phyloP scores from a whole-genome alignment of 331 rosid genomes.

The Acacia pycnantha region DNA sequence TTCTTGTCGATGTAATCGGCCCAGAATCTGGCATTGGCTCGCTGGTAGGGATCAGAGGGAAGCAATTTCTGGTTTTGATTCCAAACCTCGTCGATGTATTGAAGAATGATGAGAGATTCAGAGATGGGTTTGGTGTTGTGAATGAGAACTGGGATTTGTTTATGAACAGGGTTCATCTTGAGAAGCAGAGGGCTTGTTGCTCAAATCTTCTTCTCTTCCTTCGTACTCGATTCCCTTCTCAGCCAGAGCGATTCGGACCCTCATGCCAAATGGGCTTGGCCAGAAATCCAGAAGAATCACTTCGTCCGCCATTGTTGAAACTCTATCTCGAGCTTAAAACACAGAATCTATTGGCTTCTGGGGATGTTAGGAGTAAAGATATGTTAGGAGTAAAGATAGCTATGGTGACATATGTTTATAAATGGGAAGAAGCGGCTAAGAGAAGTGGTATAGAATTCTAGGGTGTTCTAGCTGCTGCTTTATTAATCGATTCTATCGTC shows the following conservation, averaged over 20 bases:
- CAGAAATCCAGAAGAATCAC: slow-evolving; percentile 35
- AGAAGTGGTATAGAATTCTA: background rate
- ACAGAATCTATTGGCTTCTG: background rate
- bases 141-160: slow-evolving; percentile 41
- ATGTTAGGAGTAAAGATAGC: background rate
- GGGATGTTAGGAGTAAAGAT: background rate
- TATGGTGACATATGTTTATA: background rate
- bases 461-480: background rate
- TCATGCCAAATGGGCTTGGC: slow-evolving; percentile 45
- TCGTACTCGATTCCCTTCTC: slow-evolving; percentile 39
- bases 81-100: slow-evolving; percentile 42
- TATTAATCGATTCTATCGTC: background rate
- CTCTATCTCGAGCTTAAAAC: background rate
- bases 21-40: slow-evolving; percentile 35
- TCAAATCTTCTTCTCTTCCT: slow-evolving; percentile 34
- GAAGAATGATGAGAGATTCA: slow-evolving; percentile 35
- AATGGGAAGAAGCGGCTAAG: background rate
- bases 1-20: slow-evolving; percentile 35
- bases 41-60: slow-evolving; percentile 35
- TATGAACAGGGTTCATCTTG: slow-evolving; percentile 37
- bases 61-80: slow-evolving; percentile 12
- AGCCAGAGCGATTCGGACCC: slow-evolving; percentile 32
- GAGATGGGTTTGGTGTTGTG: slow-evolving; percentile 34
- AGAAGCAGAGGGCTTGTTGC: slow-evolving; percentile 38
- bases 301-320: slow-evolving; percentile 27